Percentiles rank a stretch among this genome's conserved stretches.
phyloP scores from a whole-genome alignment of 2,329 filamentous ascomycete species.

The Penicillium sp. region DNA sequence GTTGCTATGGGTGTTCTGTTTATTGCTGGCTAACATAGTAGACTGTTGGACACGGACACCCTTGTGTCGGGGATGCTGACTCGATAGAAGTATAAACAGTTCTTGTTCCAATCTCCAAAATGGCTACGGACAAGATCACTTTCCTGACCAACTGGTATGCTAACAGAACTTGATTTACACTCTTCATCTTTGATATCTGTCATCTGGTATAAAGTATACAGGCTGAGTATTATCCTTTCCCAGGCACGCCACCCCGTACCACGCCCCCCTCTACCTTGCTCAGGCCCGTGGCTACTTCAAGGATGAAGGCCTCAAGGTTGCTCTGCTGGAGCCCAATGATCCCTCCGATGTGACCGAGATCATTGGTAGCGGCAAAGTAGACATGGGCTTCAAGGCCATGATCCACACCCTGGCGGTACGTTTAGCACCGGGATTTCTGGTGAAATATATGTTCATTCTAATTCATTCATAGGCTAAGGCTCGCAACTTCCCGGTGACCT shows the following conservation, averaged over 20 bases:
- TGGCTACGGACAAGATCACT: constrained; percentile 82
- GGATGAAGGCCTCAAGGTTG: constrained; percentile 74
- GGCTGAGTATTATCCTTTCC: constrained; percentile 30
- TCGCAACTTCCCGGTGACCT: constrained; percentile 69
- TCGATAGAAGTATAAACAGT: constrained; percentile 26
- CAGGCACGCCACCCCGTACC: constrained; percentile 80
- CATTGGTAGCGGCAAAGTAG: constrained; percentile 72
- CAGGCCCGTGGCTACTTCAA: constrained; percentile 73
- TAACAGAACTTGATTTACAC: constrained; percentile 10
- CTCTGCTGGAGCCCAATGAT: constrained; percentile 74
- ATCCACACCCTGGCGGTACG: constrained; percentile 73
- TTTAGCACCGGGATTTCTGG: background rate
- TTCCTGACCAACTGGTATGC: constrained; percentile 80
- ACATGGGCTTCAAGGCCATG: constrained; percentile 81
- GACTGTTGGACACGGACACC: constrained; percentile 10
- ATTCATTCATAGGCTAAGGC: constrained; percentile 62
- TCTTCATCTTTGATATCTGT: background rate
- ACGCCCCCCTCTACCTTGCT: constrained; percentile 73
- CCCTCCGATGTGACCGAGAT: constrained; percentile 81
- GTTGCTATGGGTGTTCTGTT: background rate
- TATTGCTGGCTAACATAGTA: background rate
- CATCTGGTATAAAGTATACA: constrained; percentile 3
- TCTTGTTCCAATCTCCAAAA: constrained; percentile 47
- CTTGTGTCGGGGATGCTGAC: constrained; percentile 31
- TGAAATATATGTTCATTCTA: background rate